These are phyloP conservation scores for Aspergillus awamori DNA, from an alignment of 2,329 filamentous ascomycete species.

Conservation along the genomic window DNA sequence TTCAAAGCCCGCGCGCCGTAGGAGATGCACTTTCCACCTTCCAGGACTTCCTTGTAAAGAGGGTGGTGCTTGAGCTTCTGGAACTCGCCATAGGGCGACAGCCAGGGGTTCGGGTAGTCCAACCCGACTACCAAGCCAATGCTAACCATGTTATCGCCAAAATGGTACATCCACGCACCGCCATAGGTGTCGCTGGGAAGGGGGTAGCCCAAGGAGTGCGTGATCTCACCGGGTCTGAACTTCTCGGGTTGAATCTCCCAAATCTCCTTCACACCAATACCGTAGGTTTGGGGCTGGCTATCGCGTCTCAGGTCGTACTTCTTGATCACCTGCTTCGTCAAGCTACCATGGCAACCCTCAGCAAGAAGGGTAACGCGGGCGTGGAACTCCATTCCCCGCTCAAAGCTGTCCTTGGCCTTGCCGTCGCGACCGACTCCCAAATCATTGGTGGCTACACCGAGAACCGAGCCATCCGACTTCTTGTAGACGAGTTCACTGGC, in stretches of 20 bases:
- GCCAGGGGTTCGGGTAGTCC: constrained; percentile 95
- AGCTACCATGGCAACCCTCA: constrained; percentile 92
- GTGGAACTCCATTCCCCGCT: constrained; percentile 98
- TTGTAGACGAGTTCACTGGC: constrained; percentile 90
- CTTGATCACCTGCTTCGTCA: constrained; percentile 92
- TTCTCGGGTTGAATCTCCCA: constrained; percentile 96
- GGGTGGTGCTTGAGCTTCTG: constrained; percentile 98
- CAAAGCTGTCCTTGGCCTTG: constrained; percentile 84
- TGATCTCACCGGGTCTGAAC: constrained; percentile 81
- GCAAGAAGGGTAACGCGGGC: constrained; percentile 87
- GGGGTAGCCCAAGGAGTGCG: constrained; percentile 92
- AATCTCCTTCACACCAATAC: constrained; percentile 90
- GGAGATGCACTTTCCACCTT: constrained; percentile 95
- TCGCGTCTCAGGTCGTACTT: constrained; percentile 89
- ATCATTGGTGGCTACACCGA: constrained; percentile 95
- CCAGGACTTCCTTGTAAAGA: constrained; percentile 81
- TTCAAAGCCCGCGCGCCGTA: constrained; percentile 90
- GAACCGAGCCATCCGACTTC: constrained; percentile 79
- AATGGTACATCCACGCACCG: constrained; percentile 99
- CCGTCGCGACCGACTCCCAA: constrained; percentile 80
- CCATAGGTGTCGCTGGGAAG: constrained; percentile 87
- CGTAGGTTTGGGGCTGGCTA: constrained; percentile 93
- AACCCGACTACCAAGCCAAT: constrained; percentile 89
- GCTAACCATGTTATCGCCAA: constrained; percentile 93
- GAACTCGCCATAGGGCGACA: constrained; percentile 94